Evolutionary conservation across 345 rosid genomes (phyloP), one percentile per base, ranked within the genome.

Genomic region (Moricandia moricandioides): DNA sequence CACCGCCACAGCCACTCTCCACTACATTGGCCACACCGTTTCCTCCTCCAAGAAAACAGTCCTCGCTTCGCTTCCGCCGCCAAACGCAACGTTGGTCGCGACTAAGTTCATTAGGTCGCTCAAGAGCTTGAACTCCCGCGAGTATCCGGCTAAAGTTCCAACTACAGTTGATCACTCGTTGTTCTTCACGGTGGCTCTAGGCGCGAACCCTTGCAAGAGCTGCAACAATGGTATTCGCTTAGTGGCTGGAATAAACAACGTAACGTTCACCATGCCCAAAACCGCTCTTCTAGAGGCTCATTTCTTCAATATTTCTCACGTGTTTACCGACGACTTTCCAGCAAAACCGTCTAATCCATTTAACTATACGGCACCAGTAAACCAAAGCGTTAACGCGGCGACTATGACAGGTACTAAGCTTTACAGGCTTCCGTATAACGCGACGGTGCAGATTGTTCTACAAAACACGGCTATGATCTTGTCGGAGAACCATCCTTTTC

Each of bases 271-370:
- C 1, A 87, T 91, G 98, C 98, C 97, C 0, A 74, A 27, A 0
- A 78, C 72, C 3, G 74, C 96, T 5, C 82, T 94, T 2, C 89
- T 94, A 21, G 84, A 90, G 12, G 95, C 97, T 9, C 96, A 94
- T 80, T 86, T 81, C 87, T 88, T 87, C 79, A 84, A 88, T 70
- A 82, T 78, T n/a, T 16, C 77, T 0, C 91, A 92, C 3, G 91
- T 94, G 58, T 94, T 90, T 78, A 88, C 92, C 0, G 86, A 81
- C 31, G 96, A 94, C 71, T 94, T 94, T 66, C 97, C 97, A 0
- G 88, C 77, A 0, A 85, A 84, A 12, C 97, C 98, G 0, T 75
- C 55, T 4, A 14, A 30, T 1, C 62, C 67, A 3, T 94, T 72
- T 65, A 85, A 91, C 31, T 94, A 85, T 47, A 90, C 98, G 2